Base-by-base conservation (phyloP, 805 yeast species). In the Tetrapisispora phaffii region DNA sequence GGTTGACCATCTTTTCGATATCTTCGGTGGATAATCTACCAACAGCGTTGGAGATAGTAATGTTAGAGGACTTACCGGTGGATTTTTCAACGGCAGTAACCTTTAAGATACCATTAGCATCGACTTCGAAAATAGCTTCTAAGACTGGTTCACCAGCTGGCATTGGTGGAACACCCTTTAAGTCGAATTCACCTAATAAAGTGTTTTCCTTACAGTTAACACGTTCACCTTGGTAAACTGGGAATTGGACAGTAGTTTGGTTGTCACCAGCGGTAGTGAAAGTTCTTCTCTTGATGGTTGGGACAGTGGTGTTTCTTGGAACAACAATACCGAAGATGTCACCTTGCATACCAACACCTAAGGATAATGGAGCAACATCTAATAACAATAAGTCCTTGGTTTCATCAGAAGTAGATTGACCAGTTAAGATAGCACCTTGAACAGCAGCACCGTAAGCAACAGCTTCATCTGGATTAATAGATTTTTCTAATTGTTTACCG, bases 141-240 rank as follows among this genome's bases (percentile, higher is more conserved):
- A 90, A 82, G 69, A 87, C 96, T 75, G 96, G 41, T 38, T 38
- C 41, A 38, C 41, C 41, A 38, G 41, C 95, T 72, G 86, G 85
- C 75, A 93, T 79, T 69, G 97, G 96, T 69, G 97, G 97, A 65
- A 89, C 85, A 69, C 93, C 93, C 73, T 87, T 85, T 70, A 89
- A 82, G 79, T 89, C 97, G 74, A 89, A 90, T 80, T 89, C 95
- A 77, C 97, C 97, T 70, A 89, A 84, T 65, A 82, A 78, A 68
- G 95, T 85, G 86, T 89, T 89, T 77, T 89, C 97, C 67, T 82
- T 74, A 72, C 96, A 88, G 87, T 88, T 85, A 64, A 89, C 94
- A 79, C 97, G 90, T 80, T 89, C 97, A 82, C 97, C 97, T 79
- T 89, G 96, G 80, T 83, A 89, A 57, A 89, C 97, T 73, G 95